Conservation (phyloP, 108 stramenopile species). For the Licmophora abbreviata region DNA sequence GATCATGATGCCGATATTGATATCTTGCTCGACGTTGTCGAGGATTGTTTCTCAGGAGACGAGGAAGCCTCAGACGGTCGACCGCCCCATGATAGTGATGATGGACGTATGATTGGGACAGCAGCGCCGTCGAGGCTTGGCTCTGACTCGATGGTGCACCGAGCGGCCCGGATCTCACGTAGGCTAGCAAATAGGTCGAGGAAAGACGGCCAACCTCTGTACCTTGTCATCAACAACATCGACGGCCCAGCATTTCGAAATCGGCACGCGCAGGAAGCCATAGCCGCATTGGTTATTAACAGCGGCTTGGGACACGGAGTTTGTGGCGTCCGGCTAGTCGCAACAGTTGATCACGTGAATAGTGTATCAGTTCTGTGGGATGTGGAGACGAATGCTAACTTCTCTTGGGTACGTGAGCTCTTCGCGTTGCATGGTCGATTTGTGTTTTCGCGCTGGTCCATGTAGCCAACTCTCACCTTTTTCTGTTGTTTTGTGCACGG, state of each 20-base stretch:
- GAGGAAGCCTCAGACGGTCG: not conserved
- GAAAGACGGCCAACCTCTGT: constrained; percentile 19
- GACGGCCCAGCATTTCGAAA: constrained; percentile 54
- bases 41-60: not conserved
- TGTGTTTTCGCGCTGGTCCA: no score
- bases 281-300: constrained; percentile 42
- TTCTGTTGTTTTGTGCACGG: no score
- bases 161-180: not conserved
- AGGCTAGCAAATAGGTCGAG: constrained; percentile 1
- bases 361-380: constrained; percentile 42
- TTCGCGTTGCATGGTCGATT: no score
- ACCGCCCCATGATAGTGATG: not conserved
- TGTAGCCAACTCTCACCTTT: no score
- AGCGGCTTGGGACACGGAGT: constrained; percentile 29
- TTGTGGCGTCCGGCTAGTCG: constrained; percentile 51
- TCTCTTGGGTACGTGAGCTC: constrained; percentile 52
- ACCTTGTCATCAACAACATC: constrained; percentile 65
- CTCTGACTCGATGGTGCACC: not conserved
- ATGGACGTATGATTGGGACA: not conserved
- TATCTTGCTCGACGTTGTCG: not conserved
- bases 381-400: constrained; percentile 20
- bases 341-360: constrained; percentile 71
- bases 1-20: not conserved
- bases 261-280: constrained; percentile 37
- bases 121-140: not conserved